Evolutionary conservation across 257 asterid genomes (phyloP), one percentile per base, ranked within the genome.

Genomic region (Solanum peruvianum): DNA sequence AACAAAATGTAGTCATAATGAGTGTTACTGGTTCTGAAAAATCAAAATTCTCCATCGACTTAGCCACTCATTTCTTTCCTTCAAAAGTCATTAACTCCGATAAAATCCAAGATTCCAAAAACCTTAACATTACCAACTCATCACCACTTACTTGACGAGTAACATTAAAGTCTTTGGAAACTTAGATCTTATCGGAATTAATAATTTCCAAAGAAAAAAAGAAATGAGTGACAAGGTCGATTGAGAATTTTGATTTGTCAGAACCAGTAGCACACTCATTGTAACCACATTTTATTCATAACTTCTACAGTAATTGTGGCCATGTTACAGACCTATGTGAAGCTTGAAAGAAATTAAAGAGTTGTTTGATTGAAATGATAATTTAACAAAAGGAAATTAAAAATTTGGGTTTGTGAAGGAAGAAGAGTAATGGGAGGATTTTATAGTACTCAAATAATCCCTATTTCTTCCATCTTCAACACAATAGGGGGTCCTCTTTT

Each of bases 1-100:
- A 37, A 72, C 47, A 72, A 72, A 2, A 35, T 35, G 80, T 35
- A 37, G 93, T 96, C 47, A 90, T 94, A 7, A 92, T 93, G 96
- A 98, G 98, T 87, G 91, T 98, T 42, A 95, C 98, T 1, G 98
- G 98, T 33, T 95, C 94, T 47, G 98, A 98, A 0, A 95, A 96
- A 72, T 92, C 98, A 1, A 94, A 93, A 80, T 95, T 96, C 15
- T 95, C 98, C 1, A 72, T 95, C 37, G 96, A 94, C 86, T 88
- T 96, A 15, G 93, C 93, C 39, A 87, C 98, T 44, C 89, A 92
- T 2, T 95, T 89, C 41, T 95, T 95, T 85, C 93, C 94, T 3
- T 91, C 97, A 9, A 98, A 96, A 73, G 88, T 95, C 56, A 88
- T 96, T 35, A 96, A 94, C 95, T 93, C 98, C 66, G 99, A 96